These are phyloP conservation scores for Toxicodendron radicans DNA, from an alignment of 345 rosid genomes.

Conservation along the genomic window DNA sequence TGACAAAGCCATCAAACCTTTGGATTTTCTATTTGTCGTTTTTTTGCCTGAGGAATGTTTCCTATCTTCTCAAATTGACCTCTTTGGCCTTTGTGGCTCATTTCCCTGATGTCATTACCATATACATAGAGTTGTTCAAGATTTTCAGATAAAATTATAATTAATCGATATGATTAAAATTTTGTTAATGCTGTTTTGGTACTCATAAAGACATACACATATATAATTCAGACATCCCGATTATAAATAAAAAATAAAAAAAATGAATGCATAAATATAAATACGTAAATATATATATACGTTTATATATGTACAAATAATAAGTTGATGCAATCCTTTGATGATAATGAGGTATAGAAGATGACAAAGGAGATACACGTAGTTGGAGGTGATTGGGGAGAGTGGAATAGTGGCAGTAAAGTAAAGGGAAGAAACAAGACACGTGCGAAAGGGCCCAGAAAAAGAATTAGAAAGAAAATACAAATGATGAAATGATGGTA, in stretches of 20 bases:
- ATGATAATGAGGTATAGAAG: slow-evolving; percentile 24
- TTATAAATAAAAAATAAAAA: too few relatives aligned
- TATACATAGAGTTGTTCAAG: slow-evolving; percentile 12
- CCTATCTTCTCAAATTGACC: neutral
- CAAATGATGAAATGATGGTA: neutral
- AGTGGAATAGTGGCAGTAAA: neutral
- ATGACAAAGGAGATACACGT: slow-evolving; percentile 1
- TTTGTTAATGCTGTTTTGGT: too few relatives aligned
- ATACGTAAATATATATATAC: too few relatives aligned
- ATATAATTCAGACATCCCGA: too few relatives aligned
- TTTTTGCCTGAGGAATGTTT: slow-evolving; percentile 14
- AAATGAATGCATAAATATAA: neutral
- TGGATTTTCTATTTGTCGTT: slow-evolving; percentile 36
- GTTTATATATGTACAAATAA: neutral
- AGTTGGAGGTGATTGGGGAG: neutral
- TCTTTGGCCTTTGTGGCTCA: neutral
- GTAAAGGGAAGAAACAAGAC: neutral
- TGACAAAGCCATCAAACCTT: slow-evolving; percentile 24
- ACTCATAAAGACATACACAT: too few relatives aligned
- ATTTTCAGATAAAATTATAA: neutral
- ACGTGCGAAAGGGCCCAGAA: slow-evolving; percentile 2
- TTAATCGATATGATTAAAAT: too few relatives aligned
- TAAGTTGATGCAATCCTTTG: slow-evolving; percentile 29
- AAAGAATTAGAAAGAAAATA: neutral
- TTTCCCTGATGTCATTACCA: slow-evolving; percentile 12